These are phyloP conservation scores for Collybia mongolica DNA, from an alignment of 768 basidiomycete species.

Conservation along the genomic window DNA sequence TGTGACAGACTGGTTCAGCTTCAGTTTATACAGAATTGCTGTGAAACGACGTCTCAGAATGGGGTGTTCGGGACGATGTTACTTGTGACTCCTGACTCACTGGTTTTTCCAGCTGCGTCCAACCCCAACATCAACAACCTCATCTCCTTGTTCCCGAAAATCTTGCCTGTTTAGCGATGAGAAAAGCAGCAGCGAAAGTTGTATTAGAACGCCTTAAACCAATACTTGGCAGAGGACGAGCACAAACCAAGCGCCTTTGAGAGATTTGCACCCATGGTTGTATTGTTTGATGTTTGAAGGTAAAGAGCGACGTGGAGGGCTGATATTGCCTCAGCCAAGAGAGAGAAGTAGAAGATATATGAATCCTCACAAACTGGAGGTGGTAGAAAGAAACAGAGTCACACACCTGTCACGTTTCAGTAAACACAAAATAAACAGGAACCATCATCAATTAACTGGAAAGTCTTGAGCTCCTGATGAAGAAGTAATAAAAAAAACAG, in stretches of 20 bases:
- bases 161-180: constrained; percentile 55
- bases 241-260: constrained; percentile 74
- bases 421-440: neutral
- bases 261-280: constrained; percentile 81
- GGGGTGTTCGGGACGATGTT: neutral
- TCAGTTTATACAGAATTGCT: constrained; percentile 99
- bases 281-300: constrained; percentile 28
- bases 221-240: constrained; percentile 14
- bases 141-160: constrained; percentile 99
- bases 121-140: constrained; percentile 94
- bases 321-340: constrained; percentile 12
- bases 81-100: constrained; percentile 43
- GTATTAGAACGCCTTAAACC: constrained; percentile 6
- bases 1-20: constrained; percentile 97
- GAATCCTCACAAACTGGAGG: neutral
- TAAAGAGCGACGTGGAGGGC: constrained; percentile 64
- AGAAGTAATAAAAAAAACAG: no score
- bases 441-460: no score
- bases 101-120: constrained; percentile 98
- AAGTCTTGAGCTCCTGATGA: no score
- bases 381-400: constrained; percentile 2
- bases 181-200: constrained; percentile 10
- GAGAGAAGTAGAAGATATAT: constrained; percentile 19
- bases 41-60: constrained; percentile 12
- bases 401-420: constrained; percentile 5